Percentiles rank a stretch among this genome's conserved stretches.
Evolutionary conservation across 306 rosid genomes (phyloP).

Genomic region (Adenanthera pavonina): DNA sequence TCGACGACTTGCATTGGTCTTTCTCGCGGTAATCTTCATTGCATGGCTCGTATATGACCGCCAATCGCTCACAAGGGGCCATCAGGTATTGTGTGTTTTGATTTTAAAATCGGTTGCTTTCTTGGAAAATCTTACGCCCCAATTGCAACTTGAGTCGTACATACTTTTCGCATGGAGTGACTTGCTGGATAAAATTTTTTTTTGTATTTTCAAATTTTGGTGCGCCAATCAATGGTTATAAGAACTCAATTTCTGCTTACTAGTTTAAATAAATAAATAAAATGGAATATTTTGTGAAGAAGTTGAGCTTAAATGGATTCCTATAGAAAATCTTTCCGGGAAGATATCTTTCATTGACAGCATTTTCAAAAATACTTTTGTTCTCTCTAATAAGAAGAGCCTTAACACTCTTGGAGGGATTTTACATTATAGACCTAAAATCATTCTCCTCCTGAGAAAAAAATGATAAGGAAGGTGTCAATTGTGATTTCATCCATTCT

Average conservation of each 20-base stretch:
- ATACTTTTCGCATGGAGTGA: background rate
- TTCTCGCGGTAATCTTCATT: constrained; percentile 42
- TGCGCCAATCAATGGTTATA: background rate
- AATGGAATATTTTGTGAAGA: background rate
- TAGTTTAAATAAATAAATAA: background rate
- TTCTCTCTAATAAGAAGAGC: background rate
- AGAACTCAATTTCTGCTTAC: background rate
- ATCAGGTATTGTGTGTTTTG: constrained; percentile 27
- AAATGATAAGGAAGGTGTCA: background rate
- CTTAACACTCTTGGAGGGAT: background rate
- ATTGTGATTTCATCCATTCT: background rate
- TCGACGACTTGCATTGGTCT: constrained; percentile 41
- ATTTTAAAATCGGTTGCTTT: background rate
- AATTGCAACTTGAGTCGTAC: background rate
- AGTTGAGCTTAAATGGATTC: background rate
- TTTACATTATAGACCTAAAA: constrained; percentile 1
- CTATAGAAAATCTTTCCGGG: background rate
- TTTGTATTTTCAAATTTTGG: background rate
- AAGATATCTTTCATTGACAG: background rate
- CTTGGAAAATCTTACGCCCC: background rate
- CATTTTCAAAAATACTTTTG: background rate
- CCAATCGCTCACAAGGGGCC: constrained; percentile 40
- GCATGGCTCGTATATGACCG: constrained; percentile 49
- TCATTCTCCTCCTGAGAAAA: background rate
- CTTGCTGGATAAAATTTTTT: background rate